These are phyloP conservation scores for Nicotiana attenuata DNA, from an alignment of 257 asterid genomes.

Conservation along the genomic window DNA sequence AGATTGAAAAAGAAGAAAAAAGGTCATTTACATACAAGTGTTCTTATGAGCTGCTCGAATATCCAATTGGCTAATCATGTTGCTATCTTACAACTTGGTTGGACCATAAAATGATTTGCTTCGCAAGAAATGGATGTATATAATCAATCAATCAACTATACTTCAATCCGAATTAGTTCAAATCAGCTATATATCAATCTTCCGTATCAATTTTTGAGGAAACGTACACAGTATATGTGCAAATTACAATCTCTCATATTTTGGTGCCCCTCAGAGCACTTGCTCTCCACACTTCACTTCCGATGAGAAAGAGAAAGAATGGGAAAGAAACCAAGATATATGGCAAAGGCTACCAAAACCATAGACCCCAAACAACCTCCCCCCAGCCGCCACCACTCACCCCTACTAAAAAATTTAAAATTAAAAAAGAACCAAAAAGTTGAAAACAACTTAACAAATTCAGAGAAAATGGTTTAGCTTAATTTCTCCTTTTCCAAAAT, in stretches of 20 bases:
- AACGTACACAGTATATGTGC: background rate
- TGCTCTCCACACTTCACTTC: background rate
- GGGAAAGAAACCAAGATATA: background rate
- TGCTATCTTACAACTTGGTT: background rate
- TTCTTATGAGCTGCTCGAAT: background rate
- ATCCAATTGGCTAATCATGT: background rate
- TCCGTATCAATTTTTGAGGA: background rate
- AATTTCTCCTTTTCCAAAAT: constrained; percentile 59
- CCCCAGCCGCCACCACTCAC: too few relatives aligned
- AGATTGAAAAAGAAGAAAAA: background rate
- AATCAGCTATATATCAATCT: background rate
- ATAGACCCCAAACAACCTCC: background rate
- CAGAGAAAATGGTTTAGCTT: constrained; percentile 28
- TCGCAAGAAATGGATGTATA: background rate
- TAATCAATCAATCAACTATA: background rate
- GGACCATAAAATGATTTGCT: background rate
- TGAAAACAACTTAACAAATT: background rate
- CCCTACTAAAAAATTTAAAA: background rate
- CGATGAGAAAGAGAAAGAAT: background rate
- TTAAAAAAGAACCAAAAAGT: background rate
- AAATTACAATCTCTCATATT: background rate
- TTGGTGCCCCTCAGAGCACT: background rate
- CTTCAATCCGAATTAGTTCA: background rate
- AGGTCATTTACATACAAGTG: background rate
- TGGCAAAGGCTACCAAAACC: background rate